Percentiles rank a stretch among this genome's conserved stretches.
phyloP scores from a whole-genome alignment of 1,284 basidiomycete species.

The Papiliotrema terrestris region DNA sequence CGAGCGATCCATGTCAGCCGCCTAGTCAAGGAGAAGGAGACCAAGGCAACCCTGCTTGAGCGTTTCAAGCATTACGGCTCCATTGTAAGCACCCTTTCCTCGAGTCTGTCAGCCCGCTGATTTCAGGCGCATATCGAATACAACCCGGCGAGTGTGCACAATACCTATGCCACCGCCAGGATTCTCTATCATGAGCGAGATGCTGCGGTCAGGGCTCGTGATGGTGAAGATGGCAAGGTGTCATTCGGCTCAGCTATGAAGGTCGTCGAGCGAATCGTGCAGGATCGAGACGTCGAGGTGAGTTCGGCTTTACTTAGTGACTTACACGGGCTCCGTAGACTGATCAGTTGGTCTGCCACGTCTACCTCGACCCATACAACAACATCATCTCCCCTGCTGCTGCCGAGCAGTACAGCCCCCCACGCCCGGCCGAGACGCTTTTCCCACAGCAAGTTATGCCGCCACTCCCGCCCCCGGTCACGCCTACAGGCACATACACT shows the following conservation, averaged over 20 bases:
- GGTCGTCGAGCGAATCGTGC: constrained; percentile 28
- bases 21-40: constrained; percentile 29
- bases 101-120: not conserved
- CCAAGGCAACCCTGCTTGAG: constrained; percentile 14
- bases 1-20: constrained; percentile 32
- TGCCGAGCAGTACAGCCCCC: constrained; percentile 19
- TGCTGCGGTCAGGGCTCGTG: constrained; percentile 24
- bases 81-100: constrained; percentile 20
- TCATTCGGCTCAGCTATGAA: constrained; percentile 31
- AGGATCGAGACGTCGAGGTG: constrained; percentile 29
- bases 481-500: no score
- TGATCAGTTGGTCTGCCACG: constrained; percentile 17
- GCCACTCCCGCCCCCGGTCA: no score
- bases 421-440: not conserved
- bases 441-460: no score
- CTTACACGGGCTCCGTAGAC: not conserved
- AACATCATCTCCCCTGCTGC: constrained; percentile 30
- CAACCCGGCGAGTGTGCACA: constrained; percentile 10
- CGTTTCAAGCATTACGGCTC: constrained; percentile 35
- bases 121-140: constrained; percentile 26
- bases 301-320: constrained; percentile 4
- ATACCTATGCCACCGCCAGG: constrained; percentile 24
- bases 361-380: constrained; percentile 27
- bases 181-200: constrained; percentile 25
- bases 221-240: constrained; percentile 24